A percentile compares a stretch with the other conserved stretches of the same genome.
Evolutionary conservation across 306 rosid species (phyloP).

Genomic region (Purshia tridentata): DNA sequence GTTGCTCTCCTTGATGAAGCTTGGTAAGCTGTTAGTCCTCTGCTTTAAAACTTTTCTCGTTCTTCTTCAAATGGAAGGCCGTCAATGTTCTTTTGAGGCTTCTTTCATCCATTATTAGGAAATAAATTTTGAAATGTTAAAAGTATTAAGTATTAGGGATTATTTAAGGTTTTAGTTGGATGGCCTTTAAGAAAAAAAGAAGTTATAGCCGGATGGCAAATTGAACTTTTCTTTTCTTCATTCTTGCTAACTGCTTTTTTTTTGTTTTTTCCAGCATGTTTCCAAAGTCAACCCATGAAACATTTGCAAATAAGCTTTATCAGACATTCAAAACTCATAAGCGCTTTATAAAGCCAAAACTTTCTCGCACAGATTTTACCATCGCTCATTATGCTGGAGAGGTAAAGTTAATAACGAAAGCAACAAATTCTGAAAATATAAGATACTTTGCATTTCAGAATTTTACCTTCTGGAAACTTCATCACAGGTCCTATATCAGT

Average conservation of each 20-base stretch:
- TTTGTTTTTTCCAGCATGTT: conserved; percentile 81
- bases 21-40: conserved; percentile 59
- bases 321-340: conserved; percentile 88
- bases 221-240: conserved; percentile 4
- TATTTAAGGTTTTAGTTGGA: neutral
- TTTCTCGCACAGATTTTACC: conserved; percentile 90
- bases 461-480: conserved; percentile 35
- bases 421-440: conserved; percentile 23
- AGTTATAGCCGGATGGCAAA: neutral
- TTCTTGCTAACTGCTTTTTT: conserved; percentile 32
- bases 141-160: neutral
- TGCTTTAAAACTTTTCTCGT: conserved; percentile 6
- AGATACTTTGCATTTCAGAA: conserved; percentile 21
- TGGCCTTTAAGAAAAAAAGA: neutral
- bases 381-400: conserved; percentile 97
- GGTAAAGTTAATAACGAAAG: conserved; percentile 44
- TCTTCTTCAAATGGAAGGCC: conserved; percentile 11
- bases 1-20: conserved; percentile 99
- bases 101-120: conserved; percentile 15
- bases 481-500: conserved; percentile 82
- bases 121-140: neutral
- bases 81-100: conserved; percentile 23
- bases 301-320: conserved; percentile 97
- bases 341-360: conserved; percentile 95
- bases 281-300: conserved; percentile 99